Evolutionary conservation across 495 filamentous ascomycete species (phyloP).

Genomic region (Penicillium manginii): DNA sequence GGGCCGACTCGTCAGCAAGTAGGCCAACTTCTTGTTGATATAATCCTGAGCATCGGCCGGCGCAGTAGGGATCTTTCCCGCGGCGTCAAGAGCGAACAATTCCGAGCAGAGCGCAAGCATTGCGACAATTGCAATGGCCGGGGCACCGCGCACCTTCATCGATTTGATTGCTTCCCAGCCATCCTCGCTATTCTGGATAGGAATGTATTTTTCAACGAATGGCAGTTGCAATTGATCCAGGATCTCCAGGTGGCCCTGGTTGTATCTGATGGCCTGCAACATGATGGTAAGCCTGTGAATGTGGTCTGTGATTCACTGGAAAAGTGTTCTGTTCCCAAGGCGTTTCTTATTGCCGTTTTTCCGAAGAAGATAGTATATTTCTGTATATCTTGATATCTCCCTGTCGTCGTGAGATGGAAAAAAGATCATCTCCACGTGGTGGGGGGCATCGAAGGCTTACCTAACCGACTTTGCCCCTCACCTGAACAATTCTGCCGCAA

Average conservation of each 20-base stretch:
- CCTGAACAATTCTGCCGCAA: not conserved
- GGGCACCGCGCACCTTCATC: conserved; percentile 93
- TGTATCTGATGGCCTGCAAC: conserved; percentile 88
- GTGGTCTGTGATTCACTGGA: not conserved
- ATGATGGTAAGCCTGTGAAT: conserved; percentile 29
- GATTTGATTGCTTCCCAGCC: conserved; percentile 90
- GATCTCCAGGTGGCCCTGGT: conserved; percentile 74
- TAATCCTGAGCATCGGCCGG: conserved; percentile 64
- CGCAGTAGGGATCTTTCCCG: conserved; percentile 35
- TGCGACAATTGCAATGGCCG: conserved; percentile 96
- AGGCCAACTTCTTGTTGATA: conserved; percentile 75
- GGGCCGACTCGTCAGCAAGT: conserved; percentile 82
- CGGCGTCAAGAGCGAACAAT: conserved; percentile 27
- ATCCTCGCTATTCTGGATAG: conserved; percentile 73
- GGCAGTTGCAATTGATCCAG: conserved; percentile 90
- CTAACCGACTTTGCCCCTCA: conserved; percentile 2
- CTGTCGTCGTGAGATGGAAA: not conserved
- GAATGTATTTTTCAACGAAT: conserved; percentile 80
- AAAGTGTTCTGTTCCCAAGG: not conserved
- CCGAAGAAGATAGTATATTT: not conserved
- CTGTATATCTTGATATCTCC: not conserved
- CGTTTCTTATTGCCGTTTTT: not conserved
- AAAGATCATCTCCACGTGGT: not conserved
- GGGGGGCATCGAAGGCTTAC: not conserved
- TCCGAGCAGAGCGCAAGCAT: conserved; percentile 80